Percentiles rank a stretch among this genome's conserved stretches.
Conservation (phyloP, 1,284 basidiomycete species). For the Cutaneotrichosporon daszewskae region DNA sequence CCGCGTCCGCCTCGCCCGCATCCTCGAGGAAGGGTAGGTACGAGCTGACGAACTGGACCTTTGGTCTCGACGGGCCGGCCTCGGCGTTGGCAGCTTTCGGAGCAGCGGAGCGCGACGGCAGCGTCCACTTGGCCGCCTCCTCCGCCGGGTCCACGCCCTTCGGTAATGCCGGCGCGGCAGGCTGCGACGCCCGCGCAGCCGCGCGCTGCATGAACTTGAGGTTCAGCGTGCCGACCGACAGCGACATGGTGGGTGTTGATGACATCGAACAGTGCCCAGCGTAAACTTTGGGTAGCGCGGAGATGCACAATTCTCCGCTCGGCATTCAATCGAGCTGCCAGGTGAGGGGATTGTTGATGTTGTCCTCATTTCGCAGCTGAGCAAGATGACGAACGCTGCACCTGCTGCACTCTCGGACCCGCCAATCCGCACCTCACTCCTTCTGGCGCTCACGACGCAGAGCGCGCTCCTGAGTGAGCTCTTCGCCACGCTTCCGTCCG, state of each 20-base stretch:
- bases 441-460: conserved; percentile 36
- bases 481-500: conserved; percentile 22
- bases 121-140: conserved; percentile 24
- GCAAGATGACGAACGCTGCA: too few relatives aligned
- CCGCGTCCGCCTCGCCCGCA: not conserved
- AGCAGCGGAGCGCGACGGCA: conserved; percentile 13
- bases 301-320: conserved; percentile 1
- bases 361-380: too few relatives aligned
- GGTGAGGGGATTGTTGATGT: conserved; percentile 2
- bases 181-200: conserved; percentile 18
- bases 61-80: conserved; percentile 9
- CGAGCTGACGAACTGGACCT: conserved; percentile 24
- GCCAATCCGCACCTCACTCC: conserved; percentile 27
- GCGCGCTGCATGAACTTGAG: conserved; percentile 47
- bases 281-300: too few relatives aligned
- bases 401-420: conserved; percentile 10
- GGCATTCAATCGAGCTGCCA: too few relatives aligned
- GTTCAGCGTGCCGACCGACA: conserved; percentile 40
- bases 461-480: conserved; percentile 31
- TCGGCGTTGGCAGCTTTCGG: too few relatives aligned
- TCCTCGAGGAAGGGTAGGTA: conserved; percentile 32
- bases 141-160: conserved; percentile 6
- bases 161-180: conserved; percentile 7
- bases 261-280: too few relatives aligned
- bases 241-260: conserved; percentile 20